Evolutionary conservation across 2,329 filamentous ascomycete genomes (phyloP).

Genomic region (Aspergillus awamori): DNA sequence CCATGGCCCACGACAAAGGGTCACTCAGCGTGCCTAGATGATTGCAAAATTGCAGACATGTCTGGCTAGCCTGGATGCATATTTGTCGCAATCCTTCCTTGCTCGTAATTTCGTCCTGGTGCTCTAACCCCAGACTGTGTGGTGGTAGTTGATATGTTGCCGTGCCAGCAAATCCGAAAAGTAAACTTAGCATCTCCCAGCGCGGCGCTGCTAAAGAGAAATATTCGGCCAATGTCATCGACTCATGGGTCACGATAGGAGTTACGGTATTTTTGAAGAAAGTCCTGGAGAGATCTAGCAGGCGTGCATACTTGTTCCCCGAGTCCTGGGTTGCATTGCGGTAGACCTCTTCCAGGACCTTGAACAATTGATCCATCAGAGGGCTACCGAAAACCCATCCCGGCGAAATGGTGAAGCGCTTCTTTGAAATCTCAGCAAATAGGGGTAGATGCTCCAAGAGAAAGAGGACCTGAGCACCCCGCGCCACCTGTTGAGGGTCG

Average conservation of each 20-base stretch:
- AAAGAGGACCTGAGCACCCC: slow-evolving; percentile 20
- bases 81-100: slow-evolving; percentile 18
- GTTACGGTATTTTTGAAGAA: slow-evolving; percentile 11
- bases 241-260: slow-evolving; percentile 4
- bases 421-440: slow-evolving; percentile 22
- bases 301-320: not conserved
- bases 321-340: not conserved
- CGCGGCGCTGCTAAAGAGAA: slow-evolving; percentile 12
- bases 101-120: slow-evolving; percentile 6
- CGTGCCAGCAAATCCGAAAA: slow-evolving; percentile 20
- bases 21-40: slow-evolving; percentile 21
- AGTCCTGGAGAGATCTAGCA: slow-evolving; percentile 5
- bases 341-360: slow-evolving; percentile 1
- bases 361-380: not conserved
- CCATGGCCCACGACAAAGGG: slow-evolving; percentile 18
- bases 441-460: slow-evolving; percentile 14
- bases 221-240: slow-evolving; percentile 22
- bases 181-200: slow-evolving; percentile 24
- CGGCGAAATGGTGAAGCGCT: slow-evolving; percentile 3
- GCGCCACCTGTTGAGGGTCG: slow-evolving; percentile 13
- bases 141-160: slow-evolving; percentile 19
- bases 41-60: slow-evolving; percentile 25
- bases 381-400: slow-evolving; percentile 8
- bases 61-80: slow-evolving; percentile 17
- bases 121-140: slow-evolving; percentile 12